Evolutionary conservation across 306 rosid species (phyloP).

Genomic region (Fragaria iinumae): DNA sequence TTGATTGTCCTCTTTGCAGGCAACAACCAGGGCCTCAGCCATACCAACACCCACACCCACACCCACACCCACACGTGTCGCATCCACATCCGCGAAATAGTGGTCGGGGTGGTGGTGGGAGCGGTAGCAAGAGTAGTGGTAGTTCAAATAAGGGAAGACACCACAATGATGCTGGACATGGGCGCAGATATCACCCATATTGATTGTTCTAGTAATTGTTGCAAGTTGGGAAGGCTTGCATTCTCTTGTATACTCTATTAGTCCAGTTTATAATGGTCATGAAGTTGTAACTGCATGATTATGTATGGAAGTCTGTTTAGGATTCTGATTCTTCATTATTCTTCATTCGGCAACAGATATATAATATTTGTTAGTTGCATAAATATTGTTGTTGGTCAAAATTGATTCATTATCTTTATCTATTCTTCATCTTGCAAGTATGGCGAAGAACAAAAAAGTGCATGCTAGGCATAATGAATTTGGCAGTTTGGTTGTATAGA

Average conservation of each 20-base stretch:
- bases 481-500: background rate
- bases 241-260: background rate
- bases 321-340: conserved; percentile 3
- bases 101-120: conserved; percentile 43
- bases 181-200: conserved; percentile 88
- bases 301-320: background rate
- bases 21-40: conserved; percentile 63
- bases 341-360: background rate
- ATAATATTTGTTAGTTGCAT: background rate
- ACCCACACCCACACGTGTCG: background rate
- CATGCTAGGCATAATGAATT: background rate
- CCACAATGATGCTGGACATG: conserved; percentile 53
- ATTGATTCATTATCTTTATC: background rate
- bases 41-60: background rate
- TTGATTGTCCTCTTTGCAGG: conserved; percentile 45
- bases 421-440: background rate
- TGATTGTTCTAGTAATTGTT: conserved; percentile 27
- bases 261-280: background rate
- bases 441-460: background rate
- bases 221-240: background rate
- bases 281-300: background rate
- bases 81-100: conserved; percentile 61
- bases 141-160: conserved; percentile 70
- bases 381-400: background rate
- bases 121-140: conserved; percentile 47